Base-by-base conservation (phyloP, 768 basidiomycete genomes). In the Russula griseocarnosa region DNA sequence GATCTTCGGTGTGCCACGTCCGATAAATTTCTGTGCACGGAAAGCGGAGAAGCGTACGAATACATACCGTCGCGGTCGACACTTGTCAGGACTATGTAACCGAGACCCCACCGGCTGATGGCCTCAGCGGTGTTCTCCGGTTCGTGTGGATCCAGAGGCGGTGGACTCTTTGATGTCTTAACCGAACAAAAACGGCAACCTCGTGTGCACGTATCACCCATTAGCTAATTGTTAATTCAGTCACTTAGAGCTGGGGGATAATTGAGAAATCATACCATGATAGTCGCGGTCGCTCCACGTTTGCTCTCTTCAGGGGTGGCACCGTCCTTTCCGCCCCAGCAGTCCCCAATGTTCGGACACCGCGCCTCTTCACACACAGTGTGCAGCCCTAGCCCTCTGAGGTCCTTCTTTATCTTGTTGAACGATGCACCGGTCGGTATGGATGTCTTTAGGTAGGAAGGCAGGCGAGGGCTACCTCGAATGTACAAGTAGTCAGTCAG, bases 291-390 rank as follows among this genome's bases (percentile, higher is more conserved):
- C 26, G 97, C 97, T 55, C 84, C 83, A 63, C 85, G 86, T 68
- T 88, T 86, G 34, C 85, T 87, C 60, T 90, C 89, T 62, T 82
- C 83, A 58, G 86, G 85, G 8, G 82, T 84, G 47, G 74, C 79
- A 54, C 80, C 83, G 36, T 83, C 79, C 70, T 86, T 87, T 10
- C 94, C 94, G 47, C 97, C 94, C 97, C 97, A 99, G 71, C 97
- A 99, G 71, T 98, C 96, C n/a, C 96, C 97, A 61, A 99, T 98
- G 71, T 99, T 99, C 0, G 97, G 97, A 79, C 97, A 99, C 66
- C 95, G 83, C 40, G 97, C 97, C 74, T 99, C 97, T 75, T 99
- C 97, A 71, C 97, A 99, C 2, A 99, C 97, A 0, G 97, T 99
- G 71, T 97, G 94, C 54, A 99, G 79, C 9, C 84, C 84, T 2